These are phyloP conservation scores for Brasenia schreberi DNA, from an alignment of 164 flowering plant genomes.

Conservation along the genomic window DNA sequence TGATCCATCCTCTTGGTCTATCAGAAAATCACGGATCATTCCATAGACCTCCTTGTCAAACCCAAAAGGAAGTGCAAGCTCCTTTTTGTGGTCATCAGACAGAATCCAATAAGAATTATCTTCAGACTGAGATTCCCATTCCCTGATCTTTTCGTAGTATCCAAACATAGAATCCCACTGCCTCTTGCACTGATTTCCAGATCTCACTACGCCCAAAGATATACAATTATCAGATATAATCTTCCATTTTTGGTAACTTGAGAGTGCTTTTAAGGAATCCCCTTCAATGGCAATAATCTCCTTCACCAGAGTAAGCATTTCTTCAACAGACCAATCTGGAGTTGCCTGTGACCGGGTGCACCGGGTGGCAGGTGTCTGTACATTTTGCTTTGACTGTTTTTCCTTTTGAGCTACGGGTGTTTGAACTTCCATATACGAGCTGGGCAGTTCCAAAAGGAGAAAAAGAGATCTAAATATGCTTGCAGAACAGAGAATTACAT, in stretches of 20 bases:
- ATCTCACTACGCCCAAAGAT: constrained; percentile 25
- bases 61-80: constrained; percentile 24
- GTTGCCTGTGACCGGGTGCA: constrained; percentile 43
- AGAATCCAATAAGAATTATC: constrained; percentile 30
- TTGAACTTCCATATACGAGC: not conserved
- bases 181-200: constrained; percentile 38
- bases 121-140: constrained; percentile 20
- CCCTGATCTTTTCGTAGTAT: constrained; percentile 30
- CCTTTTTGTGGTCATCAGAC: constrained; percentile 20
- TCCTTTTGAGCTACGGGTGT: not conserved
- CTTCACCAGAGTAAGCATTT: constrained; percentile 34
- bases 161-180: constrained; percentile 46
- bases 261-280: constrained; percentile 28
- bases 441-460: not conserved
- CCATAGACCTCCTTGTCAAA: constrained; percentile 35
- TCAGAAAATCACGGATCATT: constrained; percentile 19
- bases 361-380: constrained; percentile 7
- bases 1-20: constrained; percentile 14
- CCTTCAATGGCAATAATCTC: constrained; percentile 39
- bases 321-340: constrained; percentile 35
- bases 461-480: not conserved
- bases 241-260: constrained; percentile 51
- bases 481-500: not conserved
- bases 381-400: not conserved
- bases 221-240: constrained; percentile 40